These are phyloP conservation scores for Jatropha multifida DNA, from an alignment of 441 rosid genomes.

Conservation along the genomic window DNA sequence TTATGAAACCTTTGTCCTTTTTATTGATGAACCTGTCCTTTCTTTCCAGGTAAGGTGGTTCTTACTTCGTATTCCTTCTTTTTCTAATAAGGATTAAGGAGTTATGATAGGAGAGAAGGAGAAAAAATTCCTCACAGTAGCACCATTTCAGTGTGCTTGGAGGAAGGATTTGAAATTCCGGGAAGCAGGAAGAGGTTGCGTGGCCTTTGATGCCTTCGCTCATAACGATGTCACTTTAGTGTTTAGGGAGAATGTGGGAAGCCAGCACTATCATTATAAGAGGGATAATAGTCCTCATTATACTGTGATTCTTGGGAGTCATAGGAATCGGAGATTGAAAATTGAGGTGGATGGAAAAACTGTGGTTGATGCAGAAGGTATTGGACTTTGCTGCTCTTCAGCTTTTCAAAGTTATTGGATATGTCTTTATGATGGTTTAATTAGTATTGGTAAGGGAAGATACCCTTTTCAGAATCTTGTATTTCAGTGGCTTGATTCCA, in stretches of 20 bases:
- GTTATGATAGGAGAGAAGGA: constrained; percentile 55
- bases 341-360: constrained; percentile 89
- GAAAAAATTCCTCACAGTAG: constrained; percentile 78
- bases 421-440: constrained; percentile 87
- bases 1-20: constrained; percentile 6
- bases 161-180: constrained; percentile 84
- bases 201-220: constrained; percentile 96
- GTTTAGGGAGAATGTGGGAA: constrained; percentile 93
- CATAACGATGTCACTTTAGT: constrained; percentile 95
- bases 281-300: constrained; percentile 94
- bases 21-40: constrained; percentile 12
- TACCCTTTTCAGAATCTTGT: constrained; percentile 97
- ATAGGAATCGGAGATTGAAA: constrained; percentile 83
- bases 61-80: constrained; percentile 8
- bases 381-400: constrained; percentile 77
- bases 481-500: constrained; percentile 87
- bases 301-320: constrained; percentile 94
- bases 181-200: constrained; percentile 97
- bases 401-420: constrained; percentile 96
- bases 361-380: constrained; percentile 79
- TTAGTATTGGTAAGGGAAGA: constrained; percentile 85
- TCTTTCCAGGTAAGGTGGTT: constrained; percentile 19
- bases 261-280: constrained; percentile 92
- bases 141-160: constrained; percentile 99
- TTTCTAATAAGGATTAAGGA: background rate